Base-by-base conservation (phyloP, 495 filamentous ascomycete genomes). In the Aspergillus biplanus region DNA sequence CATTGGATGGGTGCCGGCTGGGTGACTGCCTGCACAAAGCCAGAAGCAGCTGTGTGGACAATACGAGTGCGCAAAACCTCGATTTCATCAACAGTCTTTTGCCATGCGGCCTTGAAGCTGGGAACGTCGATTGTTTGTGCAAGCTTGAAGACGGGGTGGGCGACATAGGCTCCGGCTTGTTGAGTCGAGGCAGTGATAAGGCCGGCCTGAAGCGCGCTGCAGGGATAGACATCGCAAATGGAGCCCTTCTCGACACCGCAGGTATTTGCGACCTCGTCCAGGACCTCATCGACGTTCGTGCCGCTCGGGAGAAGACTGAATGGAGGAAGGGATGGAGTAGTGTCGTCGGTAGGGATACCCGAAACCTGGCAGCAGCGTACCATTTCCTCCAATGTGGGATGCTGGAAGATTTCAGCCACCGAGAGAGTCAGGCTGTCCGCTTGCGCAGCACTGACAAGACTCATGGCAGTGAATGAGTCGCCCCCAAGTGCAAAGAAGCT, bases 201-300 rank as follows among this genome's bases (percentile, higher is more conserved):
- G 2, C 87, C 88, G 65, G 90, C 89, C 71, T 93, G 90, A 1
- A 91, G 74, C 11, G 89, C 82, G 6, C 85, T 90, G 76, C 88
- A 91, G 7, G 89, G 88, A 61, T 90, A 92, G 0, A 87, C 70
- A 69, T 92, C 82, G 0, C 52, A 33, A 11, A 90, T 76, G 0
- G 71, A 58, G 0, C 80, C 71, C 11, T 70, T 69, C 0, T 71
- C 54, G 9, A 87, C 63, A 7, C 54, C 31, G 52, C 83, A 88
- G 42, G 76, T 76, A 2, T 69, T 70, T 12, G 74, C 70, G 12
- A 83, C 69, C 21, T 86, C 83, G 2, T 80, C 70, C 31, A 86
- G 18, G 5, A 84, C 63, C 4, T 66, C 64, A 5, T 73, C 67
- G 7, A n/a, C 7, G 7, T 48, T 16, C 1, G 46, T 48, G 5